Base-by-base conservation (phyloP, 371 early-diverging fungal genomes). In the Apophysomyces trapeziformis region DNA sequence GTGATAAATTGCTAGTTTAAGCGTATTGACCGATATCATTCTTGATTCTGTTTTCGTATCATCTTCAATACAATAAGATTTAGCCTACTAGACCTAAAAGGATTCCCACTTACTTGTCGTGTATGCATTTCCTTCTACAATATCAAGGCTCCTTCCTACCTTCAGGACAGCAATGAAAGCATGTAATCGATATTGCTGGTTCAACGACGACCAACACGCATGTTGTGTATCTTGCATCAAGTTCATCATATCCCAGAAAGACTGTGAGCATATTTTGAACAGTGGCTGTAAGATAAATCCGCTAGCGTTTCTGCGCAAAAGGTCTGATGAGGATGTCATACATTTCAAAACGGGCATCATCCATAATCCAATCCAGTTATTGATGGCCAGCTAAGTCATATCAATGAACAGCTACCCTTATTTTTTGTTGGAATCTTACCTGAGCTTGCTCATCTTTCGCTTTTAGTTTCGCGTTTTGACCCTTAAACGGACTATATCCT, bases 1-100 rank as follows among this genome's bases (percentile, higher is more conserved):
- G 64, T 94, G 93, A 60, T 85, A 77, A 58, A 92, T 87, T 5
- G 94, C 91, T 5, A 79, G 70, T 32, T 79, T 78, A 16, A 89
- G 69, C 1, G 71, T 78, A 21, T 74, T 63, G 2, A 73, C 66
- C 11, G 79, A 69, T 7, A 83, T 75, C 41, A 71, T 74, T 50
- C 66, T 60, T 2, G 68, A 9, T 7, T 72, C 45, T 4, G 38
- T 13, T 18, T 60, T 46, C 39, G 60, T 14, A 38, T 62, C 37
- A 32, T 68, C 73, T 72, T 45, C 60, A 37, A 16, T 32, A 26
- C 38, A 12, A 46, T 16, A 26, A 58, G 38, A 38, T 1, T 7
- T 35, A 64, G n/a, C 21, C 18, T 44, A 38, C 5, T 18, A 12
- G 12, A 18, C 18, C 5, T 13, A 9, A 35, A 5, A 13, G 6